phyloP scores from a whole-genome alignment of 1,139 yeast genomes.

The Candida sanyaensis region DNA sequence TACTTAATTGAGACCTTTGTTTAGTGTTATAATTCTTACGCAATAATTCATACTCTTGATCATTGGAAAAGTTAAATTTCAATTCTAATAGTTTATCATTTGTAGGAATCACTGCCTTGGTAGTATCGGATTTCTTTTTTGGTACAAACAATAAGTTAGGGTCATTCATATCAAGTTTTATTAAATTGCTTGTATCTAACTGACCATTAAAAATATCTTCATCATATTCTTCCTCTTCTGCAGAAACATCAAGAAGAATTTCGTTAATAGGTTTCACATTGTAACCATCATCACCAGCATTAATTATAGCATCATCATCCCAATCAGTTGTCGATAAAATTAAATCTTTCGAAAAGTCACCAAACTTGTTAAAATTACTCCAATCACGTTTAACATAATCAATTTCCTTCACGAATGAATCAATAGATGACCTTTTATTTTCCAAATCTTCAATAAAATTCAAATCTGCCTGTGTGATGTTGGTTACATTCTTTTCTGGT shows the following conservation, averaged over 20 bases:
- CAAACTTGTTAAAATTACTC: conserved; percentile 38
- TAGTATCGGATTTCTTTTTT: conserved; percentile 23
- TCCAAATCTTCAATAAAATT: conserved; percentile 31
- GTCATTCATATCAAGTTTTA: conserved; percentile 81
- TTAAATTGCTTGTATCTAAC: conserved; percentile 42
- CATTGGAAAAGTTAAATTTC: conserved; percentile 85
- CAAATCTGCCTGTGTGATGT: conserved; percentile 30
- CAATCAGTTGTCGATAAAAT: conserved; percentile 80
- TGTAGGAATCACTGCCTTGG: conserved; percentile 47
- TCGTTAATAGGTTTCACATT: conserved; percentile 16
- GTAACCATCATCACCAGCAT: conserved; percentile 37
- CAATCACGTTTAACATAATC: conserved; percentile 40
- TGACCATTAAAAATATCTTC: conserved; percentile 81
- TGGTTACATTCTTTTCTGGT: conserved; percentile 10
- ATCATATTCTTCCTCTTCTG: conserved; percentile 62
- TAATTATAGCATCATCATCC: conserved; percentile 70
- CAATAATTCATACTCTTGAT: conserved; percentile 77
- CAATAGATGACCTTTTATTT: conserved; percentile 19
- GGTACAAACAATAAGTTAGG: conserved; percentile 72
- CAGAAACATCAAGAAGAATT: conserved; percentile 13
- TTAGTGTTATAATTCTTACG: conserved; percentile 88
- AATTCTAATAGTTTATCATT: conserved; percentile 49
- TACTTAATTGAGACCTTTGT: conserved; percentile 91
- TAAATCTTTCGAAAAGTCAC: conserved; percentile 55
- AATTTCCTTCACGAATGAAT: conserved; percentile 23